phyloP scores from a whole-genome alignment of 1,284 basidiomycete genomes.

The Fomitopsis schrenkii region DNA sequence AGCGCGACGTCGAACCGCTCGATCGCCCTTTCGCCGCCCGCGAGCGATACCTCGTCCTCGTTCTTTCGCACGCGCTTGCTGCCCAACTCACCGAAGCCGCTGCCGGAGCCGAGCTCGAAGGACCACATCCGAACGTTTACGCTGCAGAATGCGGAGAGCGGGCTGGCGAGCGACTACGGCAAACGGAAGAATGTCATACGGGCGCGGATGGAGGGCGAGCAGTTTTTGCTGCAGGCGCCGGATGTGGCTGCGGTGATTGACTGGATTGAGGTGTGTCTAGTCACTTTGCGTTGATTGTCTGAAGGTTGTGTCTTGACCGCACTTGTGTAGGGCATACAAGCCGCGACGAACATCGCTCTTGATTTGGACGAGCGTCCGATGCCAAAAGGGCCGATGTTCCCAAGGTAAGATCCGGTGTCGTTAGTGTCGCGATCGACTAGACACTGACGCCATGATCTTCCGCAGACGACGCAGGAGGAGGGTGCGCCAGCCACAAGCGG shows the following conservation, averaged over 20 bases:
- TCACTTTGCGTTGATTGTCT: not conserved
- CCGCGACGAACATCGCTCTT: constrained; percentile 88
- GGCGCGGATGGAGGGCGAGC: constrained; percentile 90
- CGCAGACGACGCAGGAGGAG: not conserved
- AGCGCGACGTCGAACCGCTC: constrained; percentile 7
- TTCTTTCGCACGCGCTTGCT: constrained; percentile 17
- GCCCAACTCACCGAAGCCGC: constrained; percentile 14
- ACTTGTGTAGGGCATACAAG: constrained; percentile 70
- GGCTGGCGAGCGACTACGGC: constrained; percentile 91
- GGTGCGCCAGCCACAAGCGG: not conserved
- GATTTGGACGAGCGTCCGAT: constrained; percentile 90
- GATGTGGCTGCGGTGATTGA: constrained; percentile 86
- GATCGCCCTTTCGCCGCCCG: constrained; percentile 10
- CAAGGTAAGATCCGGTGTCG: constrained; percentile 41
- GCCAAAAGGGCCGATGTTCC: constrained; percentile 82
- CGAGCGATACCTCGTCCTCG: constrained; percentile 9
- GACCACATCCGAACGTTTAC: constrained; percentile 69
- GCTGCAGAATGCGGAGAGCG: constrained; percentile 88
- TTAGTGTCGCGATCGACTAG: not conserved
- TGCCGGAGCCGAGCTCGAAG: constrained; percentile 38
- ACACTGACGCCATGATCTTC: not conserved
- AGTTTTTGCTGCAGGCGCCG: constrained; percentile 91
- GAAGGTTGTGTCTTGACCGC: not conserved
- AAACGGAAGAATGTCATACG: constrained; percentile 97
- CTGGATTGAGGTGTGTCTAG: constrained; percentile 85